Evolutionary conservation across 306 rosid species (phyloP).

Genomic region (Sechiopsis laciniata): DNA sequence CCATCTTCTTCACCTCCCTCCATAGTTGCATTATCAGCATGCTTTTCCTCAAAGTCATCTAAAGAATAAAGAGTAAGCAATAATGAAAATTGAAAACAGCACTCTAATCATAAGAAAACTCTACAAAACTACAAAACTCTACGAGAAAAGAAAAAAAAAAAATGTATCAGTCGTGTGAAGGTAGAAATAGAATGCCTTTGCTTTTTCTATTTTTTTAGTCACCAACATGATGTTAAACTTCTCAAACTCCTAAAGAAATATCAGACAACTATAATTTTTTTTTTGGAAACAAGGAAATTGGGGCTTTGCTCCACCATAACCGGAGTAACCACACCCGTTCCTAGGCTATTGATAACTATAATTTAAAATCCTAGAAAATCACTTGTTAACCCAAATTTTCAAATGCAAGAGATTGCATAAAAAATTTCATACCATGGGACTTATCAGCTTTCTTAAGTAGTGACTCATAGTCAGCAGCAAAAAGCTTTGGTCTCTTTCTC

Average conservation of each 20-base stretch:
- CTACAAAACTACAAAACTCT: slow-evolving; percentile 13
- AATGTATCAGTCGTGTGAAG: background rate
- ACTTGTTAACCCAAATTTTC: background rate
- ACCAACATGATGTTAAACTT: background rate
- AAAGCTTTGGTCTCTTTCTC: slow-evolving; percentile 72
- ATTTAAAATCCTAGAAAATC: background rate
- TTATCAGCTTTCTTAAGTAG: slow-evolving; percentile 71
- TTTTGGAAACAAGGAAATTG: no score
- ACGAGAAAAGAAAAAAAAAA: background rate
- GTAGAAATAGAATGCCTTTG: background rate
- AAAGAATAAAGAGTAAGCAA: slow-evolving; percentile 19
- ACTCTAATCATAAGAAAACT: slow-evolving; percentile 3
- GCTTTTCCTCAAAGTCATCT: slow-evolving; percentile 70
- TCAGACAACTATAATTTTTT: background rate
- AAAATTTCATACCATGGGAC: slow-evolving; percentile 53
- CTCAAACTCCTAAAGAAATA: background rate
- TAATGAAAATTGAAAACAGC: background rate
- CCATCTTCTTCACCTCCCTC: slow-evolving; percentile 66
- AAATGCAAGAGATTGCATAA: slow-evolving; percentile 5
- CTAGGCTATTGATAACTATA: background rate
- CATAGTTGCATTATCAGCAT: slow-evolving; percentile 32
- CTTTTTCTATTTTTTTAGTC: background rate
- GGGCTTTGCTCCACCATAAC: no score
- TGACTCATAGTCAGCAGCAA: slow-evolving; percentile 81
- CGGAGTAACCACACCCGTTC: no score